phyloP scores from a whole-genome alignment of 164 flowering plant species.

The Saururus chinensis region DNA sequence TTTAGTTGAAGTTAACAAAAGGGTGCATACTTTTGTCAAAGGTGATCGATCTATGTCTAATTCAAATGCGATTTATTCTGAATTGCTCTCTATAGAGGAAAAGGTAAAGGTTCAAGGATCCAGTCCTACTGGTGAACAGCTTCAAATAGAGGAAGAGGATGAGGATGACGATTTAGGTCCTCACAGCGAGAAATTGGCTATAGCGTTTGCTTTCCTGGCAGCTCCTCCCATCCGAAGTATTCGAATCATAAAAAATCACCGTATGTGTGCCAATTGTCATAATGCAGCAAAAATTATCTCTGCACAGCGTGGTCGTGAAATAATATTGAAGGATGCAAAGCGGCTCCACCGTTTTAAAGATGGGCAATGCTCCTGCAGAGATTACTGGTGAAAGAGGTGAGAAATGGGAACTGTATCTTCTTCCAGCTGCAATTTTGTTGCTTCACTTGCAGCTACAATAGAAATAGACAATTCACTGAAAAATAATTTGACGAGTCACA shows the following conservation, averaged over 20 bases:
- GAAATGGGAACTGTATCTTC: not conserved
- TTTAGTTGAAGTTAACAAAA: constrained; percentile 12
- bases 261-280: constrained; percentile 20
- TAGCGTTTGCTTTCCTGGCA: constrained; percentile 17
- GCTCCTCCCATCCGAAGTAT: constrained; percentile 9
- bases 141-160: constrained; percentile 20
- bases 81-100: constrained; percentile 6
- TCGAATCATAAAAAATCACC: constrained; percentile 15
- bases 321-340: constrained; percentile 17
- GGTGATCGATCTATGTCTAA: constrained; percentile 13
- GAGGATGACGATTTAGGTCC: constrained; percentile 15
- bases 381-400: constrained; percentile 17
- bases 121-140: constrained; percentile 7
- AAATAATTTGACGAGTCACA: no score
- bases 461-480: no score
- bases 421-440: not conserved
- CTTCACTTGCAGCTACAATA: no score
- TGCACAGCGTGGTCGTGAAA: constrained; percentile 10
- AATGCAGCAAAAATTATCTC: constrained; percentile 14
- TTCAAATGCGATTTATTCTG: constrained; percentile 6
- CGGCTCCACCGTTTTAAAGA: constrained; percentile 18
- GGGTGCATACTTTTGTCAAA: constrained; percentile 10
- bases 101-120: constrained; percentile 2
- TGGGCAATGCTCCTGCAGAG: constrained; percentile 23
- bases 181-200: constrained; percentile 25